A percentile compares a stretch with the other conserved stretches of the same genome.
Conservation (phyloP, 1,139 yeast species). For the Eremothecium coryli region DNA sequence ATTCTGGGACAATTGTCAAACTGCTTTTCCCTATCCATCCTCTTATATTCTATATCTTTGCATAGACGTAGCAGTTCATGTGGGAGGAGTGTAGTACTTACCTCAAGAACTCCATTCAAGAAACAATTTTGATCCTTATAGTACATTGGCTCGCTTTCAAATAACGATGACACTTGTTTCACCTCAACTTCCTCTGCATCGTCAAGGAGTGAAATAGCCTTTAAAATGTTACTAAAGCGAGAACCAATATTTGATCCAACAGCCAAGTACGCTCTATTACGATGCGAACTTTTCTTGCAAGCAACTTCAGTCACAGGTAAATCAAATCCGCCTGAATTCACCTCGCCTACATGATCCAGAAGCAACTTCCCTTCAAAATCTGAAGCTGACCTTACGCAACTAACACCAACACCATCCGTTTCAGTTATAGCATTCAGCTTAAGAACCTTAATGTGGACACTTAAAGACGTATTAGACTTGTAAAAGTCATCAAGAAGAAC, state of each 20-base stretch:
- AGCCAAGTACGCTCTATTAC: constrained; percentile 59
- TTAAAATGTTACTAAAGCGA: constrained; percentile 49
- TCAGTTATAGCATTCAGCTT: constrained; percentile 84
- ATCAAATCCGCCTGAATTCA: constrained; percentile 15
- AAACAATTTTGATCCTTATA: constrained; percentile 71
- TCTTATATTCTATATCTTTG: constrained; percentile 69
- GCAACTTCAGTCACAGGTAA: constrained; percentile 20
- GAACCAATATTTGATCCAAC: constrained; percentile 86
- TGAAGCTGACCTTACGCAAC: constrained; percentile 42
- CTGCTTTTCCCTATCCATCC: constrained; percentile 61
- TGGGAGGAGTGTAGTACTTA: constrained; percentile 52
- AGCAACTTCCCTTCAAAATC: constrained; percentile 26
- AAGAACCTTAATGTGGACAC: constrained; percentile 54
- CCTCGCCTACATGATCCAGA: not conserved
- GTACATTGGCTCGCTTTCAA: constrained; percentile 91
- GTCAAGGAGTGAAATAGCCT: constrained; percentile 47
- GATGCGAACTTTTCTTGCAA: constrained; percentile 21
- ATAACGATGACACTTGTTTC: constrained; percentile 61
- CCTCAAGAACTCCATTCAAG: constrained; percentile 70
- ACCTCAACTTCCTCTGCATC: constrained; percentile 37
- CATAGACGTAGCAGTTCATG: constrained; percentile 48
- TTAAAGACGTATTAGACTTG: constrained; percentile 21
- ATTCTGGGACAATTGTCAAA: constrained; percentile 87
- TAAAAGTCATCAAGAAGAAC: constrained; percentile 34
- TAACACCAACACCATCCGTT: constrained; percentile 87